Conservation (phyloP, 2,329 filamentous ascomycete species). For the Decorospora gaudefroyi region DNA sequence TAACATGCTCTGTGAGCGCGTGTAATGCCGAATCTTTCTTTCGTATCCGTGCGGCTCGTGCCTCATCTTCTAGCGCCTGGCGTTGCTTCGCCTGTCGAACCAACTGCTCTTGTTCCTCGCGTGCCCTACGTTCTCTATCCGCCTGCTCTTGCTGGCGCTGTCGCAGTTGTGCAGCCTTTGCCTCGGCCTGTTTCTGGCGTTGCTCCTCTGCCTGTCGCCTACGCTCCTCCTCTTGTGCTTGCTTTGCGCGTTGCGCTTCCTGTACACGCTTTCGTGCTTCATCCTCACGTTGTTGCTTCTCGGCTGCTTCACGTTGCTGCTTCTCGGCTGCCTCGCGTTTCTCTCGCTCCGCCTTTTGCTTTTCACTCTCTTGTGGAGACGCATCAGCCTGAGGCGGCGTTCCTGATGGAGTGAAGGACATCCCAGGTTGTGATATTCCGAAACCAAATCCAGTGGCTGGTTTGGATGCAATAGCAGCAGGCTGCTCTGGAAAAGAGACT, state of each 20-base stretch:
- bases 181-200: slow-evolving; percentile 24
- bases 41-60: slow-evolving; percentile 18
- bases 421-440: slow-evolving; percentile 6
- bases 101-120: slow-evolving; percentile 27
- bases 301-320: slow-evolving; percentile 16
- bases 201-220: slow-evolving; percentile 16
- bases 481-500: background rate
- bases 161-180: slow-evolving; percentile 16
- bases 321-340: slow-evolving; percentile 18
- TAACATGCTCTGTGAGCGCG: slow-evolving; percentile 45
- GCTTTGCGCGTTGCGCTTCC: slow-evolving; percentile 17
- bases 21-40: slow-evolving; percentile 32
- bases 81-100: slow-evolving; percentile 28
- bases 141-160: slow-evolving; percentile 20
- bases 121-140: slow-evolving; percentile 19
- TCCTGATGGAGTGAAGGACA: slow-evolving; percentile 22
- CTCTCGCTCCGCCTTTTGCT: slow-evolving; percentile 15
- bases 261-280: slow-evolving; percentile 18
- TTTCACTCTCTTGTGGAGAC: slow-evolving; percentile 13
- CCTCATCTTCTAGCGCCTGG: slow-evolving; percentile 27
- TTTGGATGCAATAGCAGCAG: slow-evolving; percentile 7
- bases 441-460: slow-evolving; percentile 12
- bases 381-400: slow-evolving; percentile 16
- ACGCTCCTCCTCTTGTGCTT: slow-evolving; percentile 20
- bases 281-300: slow-evolving; percentile 17